Conservation (phyloP, 2,329 filamentous ascomycete genomes). For the Diplocarpon mali region DNA sequence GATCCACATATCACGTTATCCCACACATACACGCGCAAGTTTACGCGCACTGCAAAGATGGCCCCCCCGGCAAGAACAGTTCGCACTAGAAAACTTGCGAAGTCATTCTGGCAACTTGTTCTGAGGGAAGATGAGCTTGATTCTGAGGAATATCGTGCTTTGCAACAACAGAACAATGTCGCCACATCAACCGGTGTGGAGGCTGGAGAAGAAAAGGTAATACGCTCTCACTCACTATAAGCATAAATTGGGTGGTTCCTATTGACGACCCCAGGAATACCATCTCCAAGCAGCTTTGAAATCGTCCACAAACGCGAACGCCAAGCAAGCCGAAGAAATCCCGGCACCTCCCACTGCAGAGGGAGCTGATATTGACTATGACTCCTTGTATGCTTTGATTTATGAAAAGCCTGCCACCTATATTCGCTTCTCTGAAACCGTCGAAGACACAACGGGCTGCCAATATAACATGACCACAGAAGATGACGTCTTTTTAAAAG, state of each 20-base stretch:
- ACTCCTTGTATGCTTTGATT: constrained; percentile 67
- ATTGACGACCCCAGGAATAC: constrained; percentile 22
- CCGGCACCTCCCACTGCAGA: constrained; percentile 54
- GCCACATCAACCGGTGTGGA: constrained; percentile 76
- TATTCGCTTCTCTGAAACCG: constrained; percentile 95
- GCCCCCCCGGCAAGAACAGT: constrained; percentile 28
- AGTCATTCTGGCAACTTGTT: constrained; percentile 32
- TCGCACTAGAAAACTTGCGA: constrained; percentile 47
- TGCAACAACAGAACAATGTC: constrained; percentile 71
- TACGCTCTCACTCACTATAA: background rate
- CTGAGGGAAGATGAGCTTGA: constrained; percentile 88
- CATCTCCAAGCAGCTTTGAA: constrained; percentile 27
- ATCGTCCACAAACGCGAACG: constrained; percentile 16
- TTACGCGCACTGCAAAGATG: background rate
- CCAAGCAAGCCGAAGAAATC: constrained; percentile 32
- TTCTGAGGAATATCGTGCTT: constrained; percentile 61
- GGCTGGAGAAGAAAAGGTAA: constrained; percentile 82
- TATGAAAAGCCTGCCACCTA: constrained; percentile 85
- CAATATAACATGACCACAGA: constrained; percentile 92
- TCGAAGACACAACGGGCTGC: constrained; percentile 86
- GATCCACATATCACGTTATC: constrained; percentile 5
- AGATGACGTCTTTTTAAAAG: constrained; percentile 74
- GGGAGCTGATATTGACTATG: constrained; percentile 64
- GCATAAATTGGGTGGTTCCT: background rate
- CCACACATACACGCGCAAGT: constrained; percentile 5